These are phyloP conservation scores for Hippophae tibetana DNA, from an alignment of 306 rosid genomes.

Conservation along the genomic window DNA sequence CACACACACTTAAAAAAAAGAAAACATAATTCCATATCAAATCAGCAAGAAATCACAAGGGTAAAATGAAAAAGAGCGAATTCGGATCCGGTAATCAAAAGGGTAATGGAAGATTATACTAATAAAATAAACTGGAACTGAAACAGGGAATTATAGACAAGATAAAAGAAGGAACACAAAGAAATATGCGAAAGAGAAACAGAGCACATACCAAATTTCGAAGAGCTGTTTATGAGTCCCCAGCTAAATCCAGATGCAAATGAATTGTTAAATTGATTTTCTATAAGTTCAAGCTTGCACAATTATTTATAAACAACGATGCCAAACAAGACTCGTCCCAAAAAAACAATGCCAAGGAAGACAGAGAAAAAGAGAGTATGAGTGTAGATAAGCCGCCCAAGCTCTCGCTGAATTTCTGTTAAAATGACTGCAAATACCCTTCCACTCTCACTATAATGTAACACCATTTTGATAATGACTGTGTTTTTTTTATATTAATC, in stretches of 20 bases:
- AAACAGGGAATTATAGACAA: neutral
- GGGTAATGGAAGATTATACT: constrained; percentile 3
- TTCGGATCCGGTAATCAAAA: constrained; percentile 23
- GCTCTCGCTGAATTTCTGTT: too few species aligned
- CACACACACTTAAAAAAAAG: neutral
- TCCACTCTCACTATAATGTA: too few species aligned
- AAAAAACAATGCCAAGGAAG: neutral
- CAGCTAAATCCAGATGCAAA: constrained; percentile 15
- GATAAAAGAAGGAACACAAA: constrained; percentile 1
- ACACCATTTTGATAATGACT: too few species aligned
- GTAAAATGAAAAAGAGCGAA: neutral
- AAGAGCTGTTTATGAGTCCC: neutral
- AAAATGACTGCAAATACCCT: too few species aligned
- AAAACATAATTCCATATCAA: neutral
- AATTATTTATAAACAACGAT: neutral
- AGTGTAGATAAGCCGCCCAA: too few species aligned
- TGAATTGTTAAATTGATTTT: neutral
- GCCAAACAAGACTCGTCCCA: too few species aligned
- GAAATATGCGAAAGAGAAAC: constrained; percentile 4
- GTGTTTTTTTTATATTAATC: too few species aligned
- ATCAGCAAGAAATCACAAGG: neutral
- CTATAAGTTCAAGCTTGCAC: neutral
- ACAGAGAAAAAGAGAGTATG: neutral
- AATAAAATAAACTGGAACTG: constrained; percentile 12
- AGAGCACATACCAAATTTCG: constrained; percentile 1